A percentile compares a stretch with the other conserved stretches of the same genome.
These are phyloP conservation scores for Alloascoidea africana DNA, from an alignment of 805 yeast species.

Conservation along the genomic window DNA sequence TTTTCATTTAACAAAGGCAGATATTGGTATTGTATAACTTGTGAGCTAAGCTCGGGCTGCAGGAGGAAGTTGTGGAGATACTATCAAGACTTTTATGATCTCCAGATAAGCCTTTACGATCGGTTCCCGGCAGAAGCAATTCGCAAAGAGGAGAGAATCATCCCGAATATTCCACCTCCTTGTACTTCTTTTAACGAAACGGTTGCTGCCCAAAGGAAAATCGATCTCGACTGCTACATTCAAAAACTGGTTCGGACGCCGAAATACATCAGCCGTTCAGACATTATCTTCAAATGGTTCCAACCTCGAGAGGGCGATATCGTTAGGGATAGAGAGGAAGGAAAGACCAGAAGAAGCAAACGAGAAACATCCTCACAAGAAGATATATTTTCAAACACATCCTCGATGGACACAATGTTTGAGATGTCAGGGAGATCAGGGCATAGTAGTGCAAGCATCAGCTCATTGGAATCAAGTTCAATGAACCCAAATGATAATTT, in stretches of 20 bases:
- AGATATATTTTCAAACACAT: too few relatives aligned
- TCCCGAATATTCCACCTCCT: constrained; percentile 96
- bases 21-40: constrained; percentile 31
- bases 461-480: too few relatives aligned
- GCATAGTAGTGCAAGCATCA: too few relatives aligned
- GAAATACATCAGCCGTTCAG: constrained; percentile 42
- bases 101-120: constrained; percentile 72
- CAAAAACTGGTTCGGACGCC: constrained; percentile 57
- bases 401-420: too few relatives aligned
- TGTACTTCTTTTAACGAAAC: constrained; percentile 78
- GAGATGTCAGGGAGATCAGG: too few relatives aligned
- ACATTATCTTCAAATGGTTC: not conserved
- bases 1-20: not conserved
- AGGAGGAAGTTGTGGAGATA: constrained; percentile 64
- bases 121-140: constrained; percentile 90
- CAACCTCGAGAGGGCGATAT: not conserved
- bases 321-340: too few relatives aligned
- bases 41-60: constrained; percentile 52
- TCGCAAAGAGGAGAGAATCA: constrained; percentile 61
- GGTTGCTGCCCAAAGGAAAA: constrained; percentile 37
- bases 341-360: too few relatives aligned
- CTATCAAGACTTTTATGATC: constrained; percentile 92
- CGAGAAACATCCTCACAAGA: too few relatives aligned
- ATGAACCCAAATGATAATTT: too few relatives aligned
- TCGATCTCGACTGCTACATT: constrained; percentile 40